phyloP scores from a whole-genome alignment of 2,329 filamentous ascomycete genomes.

The Didymella glomerata region DNA sequence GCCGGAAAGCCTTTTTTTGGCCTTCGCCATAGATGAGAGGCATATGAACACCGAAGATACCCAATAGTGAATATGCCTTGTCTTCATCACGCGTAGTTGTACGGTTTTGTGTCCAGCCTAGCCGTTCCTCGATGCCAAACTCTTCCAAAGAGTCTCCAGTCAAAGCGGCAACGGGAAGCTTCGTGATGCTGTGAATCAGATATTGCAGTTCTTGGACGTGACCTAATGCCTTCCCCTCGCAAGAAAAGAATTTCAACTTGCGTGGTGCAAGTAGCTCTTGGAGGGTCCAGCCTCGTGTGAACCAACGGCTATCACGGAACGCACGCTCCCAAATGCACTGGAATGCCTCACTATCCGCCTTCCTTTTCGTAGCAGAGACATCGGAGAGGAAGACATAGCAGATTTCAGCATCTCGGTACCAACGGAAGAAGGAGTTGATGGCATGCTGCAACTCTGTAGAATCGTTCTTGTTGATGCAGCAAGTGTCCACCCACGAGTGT shows the following conservation, averaged over 20 bases:
- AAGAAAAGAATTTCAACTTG: not conserved
- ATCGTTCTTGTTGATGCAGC: conserved; percentile 2
- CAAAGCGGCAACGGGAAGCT: not conserved
- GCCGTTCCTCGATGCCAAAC: conserved; percentile 14
- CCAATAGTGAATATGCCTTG: conserved; percentile 18
- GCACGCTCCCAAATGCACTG: not conserved
- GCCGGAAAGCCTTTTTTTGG: not conserved
- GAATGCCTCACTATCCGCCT: not conserved
- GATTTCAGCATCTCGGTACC: not conserved
- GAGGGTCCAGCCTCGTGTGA: not conserved
- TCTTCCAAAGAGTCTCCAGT: not conserved
- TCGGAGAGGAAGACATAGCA: not conserved
- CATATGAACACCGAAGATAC: conserved; percentile 24
- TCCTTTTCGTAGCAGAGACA: not conserved
- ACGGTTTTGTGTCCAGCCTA: conserved; percentile 19
- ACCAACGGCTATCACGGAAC: not conserved
- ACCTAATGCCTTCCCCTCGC: not conserved
- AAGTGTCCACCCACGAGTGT: not conserved
- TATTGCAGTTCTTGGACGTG: not conserved
- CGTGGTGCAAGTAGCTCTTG: not conserved
- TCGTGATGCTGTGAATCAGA: not conserved
- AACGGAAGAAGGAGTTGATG: not conserved
- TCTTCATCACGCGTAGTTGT: conserved; percentile 22
- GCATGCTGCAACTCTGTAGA: not conserved
- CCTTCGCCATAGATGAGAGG: not conserved